Evolutionary conservation across 352 stramenopile genomes (phyloP), one percentile per base, ranked within the genome.

Genomic region (Pythium aphanidermatum): DNA sequence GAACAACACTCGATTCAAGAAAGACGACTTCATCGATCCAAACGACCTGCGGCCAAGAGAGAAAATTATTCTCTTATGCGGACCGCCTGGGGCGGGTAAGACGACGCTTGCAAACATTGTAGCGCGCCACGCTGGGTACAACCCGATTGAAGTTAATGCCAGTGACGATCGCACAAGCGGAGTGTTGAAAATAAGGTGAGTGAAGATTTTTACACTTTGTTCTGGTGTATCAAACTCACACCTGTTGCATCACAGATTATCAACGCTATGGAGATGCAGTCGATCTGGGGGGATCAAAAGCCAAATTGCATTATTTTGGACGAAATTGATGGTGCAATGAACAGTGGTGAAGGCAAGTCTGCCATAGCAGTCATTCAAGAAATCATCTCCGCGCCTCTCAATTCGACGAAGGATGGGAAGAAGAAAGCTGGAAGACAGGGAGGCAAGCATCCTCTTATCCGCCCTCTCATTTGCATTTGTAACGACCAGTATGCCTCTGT

Each of bases 251-350:
- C 16, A n/a, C 32, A 83, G 74, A 80, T 94, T 46, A 82, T 92
- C 48, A 91, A 81, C 50, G 85, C 89, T 5, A 95, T 97, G 84
- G 84, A 96, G 57, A 95, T 93, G 76, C 80, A 92, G 47, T 94
- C 86, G 7, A 87, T 95, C 36, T 89, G 74, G 44, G 83, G 80
- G 3, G 70, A 86, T 21, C 82, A 84, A 36, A 92, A 90, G 51
- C 95, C 95, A 5, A 99, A 98, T 55, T 98, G 92, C 56, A 86
- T 99, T 51, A 98, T 99, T 62, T 58, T 99, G 8, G 96, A 99
- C 60, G 96, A 99, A 67, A 95, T 99, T 39, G 96, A 99, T 63
- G 96, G 96, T 16, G 93, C 95, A 0, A 96, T 92, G 65, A 88
- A 92, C 55, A 68, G 96, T 54, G 70, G 68, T 52, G 73, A 95